Conservation (phyloP, 441 rosid genomes). For the Populus hybrid region DNA sequence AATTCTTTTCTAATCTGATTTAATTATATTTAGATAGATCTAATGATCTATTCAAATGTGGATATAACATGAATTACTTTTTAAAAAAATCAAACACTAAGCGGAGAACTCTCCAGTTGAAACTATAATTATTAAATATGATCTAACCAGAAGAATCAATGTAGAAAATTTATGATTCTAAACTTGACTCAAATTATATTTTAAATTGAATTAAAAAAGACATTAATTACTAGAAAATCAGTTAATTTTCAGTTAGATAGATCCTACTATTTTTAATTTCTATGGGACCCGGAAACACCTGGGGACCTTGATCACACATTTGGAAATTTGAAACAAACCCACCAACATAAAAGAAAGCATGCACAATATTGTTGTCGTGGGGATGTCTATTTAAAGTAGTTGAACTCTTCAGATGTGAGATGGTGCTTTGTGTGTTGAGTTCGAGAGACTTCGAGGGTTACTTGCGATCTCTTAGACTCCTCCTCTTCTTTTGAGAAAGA, state of each 20-base stretch:
- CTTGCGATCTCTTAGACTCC: background rate
- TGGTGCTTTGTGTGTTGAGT: background rate
- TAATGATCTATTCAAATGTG: too few species aligned
- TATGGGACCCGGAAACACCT: too few species aligned
- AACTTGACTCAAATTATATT: background rate
- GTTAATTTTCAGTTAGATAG: background rate
- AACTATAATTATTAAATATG: background rate
- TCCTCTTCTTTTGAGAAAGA: background rate
- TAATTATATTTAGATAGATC: too few species aligned
- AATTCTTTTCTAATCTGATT: too few species aligned
- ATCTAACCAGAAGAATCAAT: background rate
- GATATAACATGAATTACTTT: background rate
- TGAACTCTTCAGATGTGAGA: background rate
- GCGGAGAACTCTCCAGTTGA: background rate
- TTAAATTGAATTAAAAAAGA: background rate
- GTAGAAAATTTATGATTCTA: background rate
- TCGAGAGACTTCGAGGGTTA: background rate
- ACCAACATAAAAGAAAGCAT: background rate
- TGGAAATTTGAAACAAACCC: too few species aligned
- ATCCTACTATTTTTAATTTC: too few species aligned
- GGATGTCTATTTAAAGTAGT: background rate
- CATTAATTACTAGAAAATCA: background rate
- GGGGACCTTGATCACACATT: too few species aligned
- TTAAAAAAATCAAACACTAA: background rate
- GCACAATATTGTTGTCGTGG: background rate